Base-by-base conservation (phyloP, 1,139 yeast species). In the Diutina mesorugosa region DNA sequence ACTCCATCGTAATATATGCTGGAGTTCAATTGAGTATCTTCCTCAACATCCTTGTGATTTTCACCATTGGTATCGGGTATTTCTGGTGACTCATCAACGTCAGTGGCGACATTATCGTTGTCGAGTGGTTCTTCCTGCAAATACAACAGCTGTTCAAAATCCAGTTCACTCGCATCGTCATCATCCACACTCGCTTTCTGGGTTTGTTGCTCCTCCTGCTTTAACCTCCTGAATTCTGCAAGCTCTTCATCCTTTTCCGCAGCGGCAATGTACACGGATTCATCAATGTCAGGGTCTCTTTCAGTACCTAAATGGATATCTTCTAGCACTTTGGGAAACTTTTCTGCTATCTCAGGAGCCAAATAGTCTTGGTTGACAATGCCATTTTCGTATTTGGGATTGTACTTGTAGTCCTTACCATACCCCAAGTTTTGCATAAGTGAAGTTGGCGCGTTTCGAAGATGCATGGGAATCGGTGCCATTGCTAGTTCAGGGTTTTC, bases 381-480 rank as follows among this genome's bases (percentile, higher is more conserved):
- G 0, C 98, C 99, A 60, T 84, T 81, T 52, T 72, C 73, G 67
- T 68, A 93, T 60, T 81, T 78, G 0, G 99, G 99, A 62, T 90
- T 90, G 68, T 93, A 95, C 66, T 90, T 88, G 70, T 93, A 93
- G 21, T 83, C 84, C 57, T 84, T 81, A 10, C 90, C 87, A 66
- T 90, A 91, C 0, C 96, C 98, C 61, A 91, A 66, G 56, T 89
- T 95, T 59, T 83, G 79, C 99, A 93, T 91, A 56, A 95, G 73
- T 61, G 75, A 78, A 0, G 99, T 95, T 1, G 99, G 99, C 0
- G 99, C 98, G 68, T 93, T 93, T 59, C 98, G 77, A 46, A 93
- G 73, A 68, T 93, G 98, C 62, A 86, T 62, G 0, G 96, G 96
- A 3, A 88, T 83, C 7, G 84, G 83, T 29, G 84, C 74, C 47